phyloP scores from a whole-genome alignment of 2,329 filamentous ascomycete species.

The Penicillium corylophilum region DNA sequence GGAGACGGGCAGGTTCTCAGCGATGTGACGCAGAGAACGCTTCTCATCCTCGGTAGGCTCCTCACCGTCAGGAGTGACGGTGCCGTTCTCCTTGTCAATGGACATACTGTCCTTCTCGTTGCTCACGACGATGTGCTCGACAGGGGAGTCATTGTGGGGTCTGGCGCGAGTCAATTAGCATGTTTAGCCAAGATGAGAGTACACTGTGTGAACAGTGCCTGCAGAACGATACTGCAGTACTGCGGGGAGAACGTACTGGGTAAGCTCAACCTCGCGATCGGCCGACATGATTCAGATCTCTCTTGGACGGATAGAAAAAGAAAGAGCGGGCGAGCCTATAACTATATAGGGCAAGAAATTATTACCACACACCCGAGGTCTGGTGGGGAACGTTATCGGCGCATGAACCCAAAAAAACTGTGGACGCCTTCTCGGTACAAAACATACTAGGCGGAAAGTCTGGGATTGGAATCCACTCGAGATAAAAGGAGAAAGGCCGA shows the following conservation, averaged over 20 bases:
- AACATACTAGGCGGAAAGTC: conserved; percentile 3
- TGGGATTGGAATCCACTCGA: neutral
- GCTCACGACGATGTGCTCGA: conserved; percentile 20
- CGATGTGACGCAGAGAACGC: conserved; percentile 51
- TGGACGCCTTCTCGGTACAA: conserved; percentile 1
- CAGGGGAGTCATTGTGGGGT: conserved; percentile 18
- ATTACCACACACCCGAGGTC: conserved; percentile 17
- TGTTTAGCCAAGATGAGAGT: neutral
- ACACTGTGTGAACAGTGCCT: neutral
- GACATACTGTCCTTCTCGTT: conserved; percentile 27
- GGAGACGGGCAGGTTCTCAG: conserved; percentile 55
- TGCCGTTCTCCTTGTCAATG: conserved; percentile 33
- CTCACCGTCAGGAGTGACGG: conserved; percentile 46
- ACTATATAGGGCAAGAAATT: conserved; percentile 22
- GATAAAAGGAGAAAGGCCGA: neutral
- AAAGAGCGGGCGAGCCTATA: conserved; percentile 20
- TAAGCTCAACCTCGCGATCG: conserved; percentile 29
- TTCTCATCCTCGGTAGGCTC: conserved; percentile 56
- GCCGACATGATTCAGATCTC: conserved; percentile 21
- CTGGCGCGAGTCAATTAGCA: conserved; percentile 10
- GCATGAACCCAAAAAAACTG: conserved; percentile 12
- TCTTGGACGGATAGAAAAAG: conserved; percentile 6
- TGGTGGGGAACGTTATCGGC: conserved; percentile 62
- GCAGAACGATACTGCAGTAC: neutral
- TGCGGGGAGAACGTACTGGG: conserved; percentile 27